phyloP scores from a whole-genome alignment of 2,329 filamentous ascomycete species.

The Trichoderma hamatum region DNA sequence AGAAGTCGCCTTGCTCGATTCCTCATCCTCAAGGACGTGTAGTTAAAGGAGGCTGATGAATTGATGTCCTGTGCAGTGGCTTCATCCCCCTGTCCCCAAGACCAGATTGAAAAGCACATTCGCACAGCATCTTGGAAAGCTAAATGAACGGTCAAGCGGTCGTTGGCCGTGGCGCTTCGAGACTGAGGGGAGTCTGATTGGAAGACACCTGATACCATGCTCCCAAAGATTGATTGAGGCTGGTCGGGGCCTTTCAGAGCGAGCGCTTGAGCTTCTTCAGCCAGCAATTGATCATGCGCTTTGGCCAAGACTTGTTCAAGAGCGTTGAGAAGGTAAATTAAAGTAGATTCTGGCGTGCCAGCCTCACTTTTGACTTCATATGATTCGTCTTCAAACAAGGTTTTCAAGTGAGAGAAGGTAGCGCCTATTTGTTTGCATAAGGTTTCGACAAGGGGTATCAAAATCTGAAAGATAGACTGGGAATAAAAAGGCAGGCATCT shows the following conservation, averaged over 20 bases:
- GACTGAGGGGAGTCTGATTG: constrained; percentile 74
- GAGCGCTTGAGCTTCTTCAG: constrained; percentile 72
- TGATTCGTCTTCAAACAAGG: constrained; percentile 55
- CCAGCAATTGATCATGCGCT: constrained; percentile 79
- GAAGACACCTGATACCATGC: constrained; percentile 91
- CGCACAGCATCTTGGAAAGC: constrained; percentile 95
- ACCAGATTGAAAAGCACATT: constrained; percentile 93
- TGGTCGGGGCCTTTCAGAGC: constrained; percentile 78
- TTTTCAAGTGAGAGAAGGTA: constrained; percentile 72
- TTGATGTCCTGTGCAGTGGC: constrained; percentile 62
- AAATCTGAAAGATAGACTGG: constrained; percentile 82
- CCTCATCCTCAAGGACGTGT: constrained; percentile 87
- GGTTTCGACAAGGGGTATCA: constrained; percentile 89
- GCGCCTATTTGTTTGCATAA: constrained; percentile 76
- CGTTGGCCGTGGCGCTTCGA: constrained; percentile 87
- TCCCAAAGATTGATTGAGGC: constrained; percentile 86
- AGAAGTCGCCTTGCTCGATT: constrained; percentile 85
- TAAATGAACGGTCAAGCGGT: constrained; percentile 88
- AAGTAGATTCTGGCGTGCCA: constrained; percentile 64
- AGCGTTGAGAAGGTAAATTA: constrained; percentile 88
- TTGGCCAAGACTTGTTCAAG: constrained; percentile 87
- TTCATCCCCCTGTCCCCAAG: constrained; percentile 76
- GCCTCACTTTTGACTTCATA: constrained; percentile 32
- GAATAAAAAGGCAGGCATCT: constrained; percentile 84
- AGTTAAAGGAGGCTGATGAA: constrained; percentile 81